Conservation (phyloP, 1,139 yeast species). For the Suhomyces kunorum region DNA sequence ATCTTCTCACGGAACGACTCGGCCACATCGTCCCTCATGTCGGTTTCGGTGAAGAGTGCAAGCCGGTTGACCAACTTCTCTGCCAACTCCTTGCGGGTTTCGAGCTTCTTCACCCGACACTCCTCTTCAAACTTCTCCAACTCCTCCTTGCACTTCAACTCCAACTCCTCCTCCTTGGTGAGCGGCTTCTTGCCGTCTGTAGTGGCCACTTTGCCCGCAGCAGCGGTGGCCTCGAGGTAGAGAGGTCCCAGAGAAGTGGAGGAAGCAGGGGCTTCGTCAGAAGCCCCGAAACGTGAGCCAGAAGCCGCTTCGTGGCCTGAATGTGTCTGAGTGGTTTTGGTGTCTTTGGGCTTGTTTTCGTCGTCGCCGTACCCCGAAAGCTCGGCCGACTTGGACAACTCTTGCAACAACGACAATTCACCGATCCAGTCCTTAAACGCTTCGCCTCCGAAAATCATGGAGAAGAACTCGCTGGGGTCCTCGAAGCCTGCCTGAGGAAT, state of each 20-base stretch:
- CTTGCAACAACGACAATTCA: conserved; percentile 82
- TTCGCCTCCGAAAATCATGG: conserved; percentile 87
- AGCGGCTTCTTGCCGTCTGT: conserved; percentile 20
- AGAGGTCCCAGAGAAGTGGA: conserved; percentile 4
- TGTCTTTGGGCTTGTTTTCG: conserved; percentile 26
- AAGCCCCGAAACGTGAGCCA: neutral
- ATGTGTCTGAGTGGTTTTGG: neutral
- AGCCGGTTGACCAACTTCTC: conserved; percentile 65
- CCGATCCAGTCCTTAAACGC: conserved; percentile 73
- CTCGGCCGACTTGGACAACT: conserved; percentile 71
- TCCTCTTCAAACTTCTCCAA: conserved; percentile 80
- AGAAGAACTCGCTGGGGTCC: conserved; percentile 63
- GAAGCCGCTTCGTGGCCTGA: neutral
- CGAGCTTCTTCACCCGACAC: conserved; percentile 67
- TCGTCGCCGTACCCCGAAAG: conserved; percentile 49
- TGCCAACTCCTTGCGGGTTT: conserved; percentile 66
- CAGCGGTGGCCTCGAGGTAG: conserved; percentile 21
- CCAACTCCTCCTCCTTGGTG: conserved; percentile 47
- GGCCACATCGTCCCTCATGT: conserved; percentile 66
- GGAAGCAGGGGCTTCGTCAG: conserved; percentile 6
- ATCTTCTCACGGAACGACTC: conserved; percentile 70
- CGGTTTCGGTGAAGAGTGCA: conserved; percentile 82
- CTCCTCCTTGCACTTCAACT: conserved; percentile 55
- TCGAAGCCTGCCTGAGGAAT: conserved; percentile 83
- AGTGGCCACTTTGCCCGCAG: conserved; percentile 2